Conservation (phyloP, 768 basidiomycete species). For the Russula virescens region DNA sequence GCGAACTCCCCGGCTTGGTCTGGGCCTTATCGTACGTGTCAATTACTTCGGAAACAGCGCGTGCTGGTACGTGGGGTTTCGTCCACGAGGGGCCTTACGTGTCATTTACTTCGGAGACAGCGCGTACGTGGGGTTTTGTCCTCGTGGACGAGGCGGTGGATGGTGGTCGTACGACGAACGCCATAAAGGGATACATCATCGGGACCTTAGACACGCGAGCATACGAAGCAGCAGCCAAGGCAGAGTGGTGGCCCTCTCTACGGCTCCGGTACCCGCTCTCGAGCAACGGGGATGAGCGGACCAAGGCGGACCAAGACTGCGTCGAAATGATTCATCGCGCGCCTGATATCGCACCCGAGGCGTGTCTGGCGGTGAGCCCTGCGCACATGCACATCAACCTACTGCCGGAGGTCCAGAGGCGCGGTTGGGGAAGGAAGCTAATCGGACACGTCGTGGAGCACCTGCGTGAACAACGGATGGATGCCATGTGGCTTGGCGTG, state of each 20-base stretch:
- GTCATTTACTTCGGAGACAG: slow-evolving; percentile 41
- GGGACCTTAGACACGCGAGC: slow-evolving; percentile 61
- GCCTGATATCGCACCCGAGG: slow-evolving; percentile 39
- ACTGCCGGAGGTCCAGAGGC: slow-evolving; percentile 56
- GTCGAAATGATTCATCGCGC: slow-evolving; percentile 34
- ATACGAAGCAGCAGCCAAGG: slow-evolving; percentile 50
- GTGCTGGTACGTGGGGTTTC: slow-evolving; percentile 68
- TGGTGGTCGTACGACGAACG: slow-evolving; percentile 31
- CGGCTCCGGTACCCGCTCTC: slow-evolving; percentile 47
- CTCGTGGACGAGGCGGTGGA: slow-evolving; percentile 44
- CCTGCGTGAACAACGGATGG: slow-evolving; percentile 42
- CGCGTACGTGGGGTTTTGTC: slow-evolving; percentile 64
- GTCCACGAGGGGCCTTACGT: slow-evolving; percentile 74
- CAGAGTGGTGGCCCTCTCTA: slow-evolving; percentile 63
- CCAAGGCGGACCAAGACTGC: slow-evolving; percentile 38
- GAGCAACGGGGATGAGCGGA: slow-evolving; percentile 21
- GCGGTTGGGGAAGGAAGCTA: slow-evolving; percentile 66
- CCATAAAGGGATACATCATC: slow-evolving; percentile 67
- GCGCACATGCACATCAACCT: slow-evolving; percentile 78
- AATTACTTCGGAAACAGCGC: slow-evolving; percentile 37
- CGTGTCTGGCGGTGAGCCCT: slow-evolving; percentile 57
- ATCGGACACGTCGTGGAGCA: slow-evolving; percentile 49
- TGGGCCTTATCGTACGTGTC: slow-evolving; percentile 75
- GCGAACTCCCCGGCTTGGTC: slow-evolving; percentile 62
- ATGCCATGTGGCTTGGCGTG: slow-evolving; percentile 62